Percentiles rank a stretch among this genome's conserved stretches.
These are phyloP conservation scores for Crithidia mellificae DNA, from an alignment of 208 protist genomes.

Conservation along the genomic window DNA sequence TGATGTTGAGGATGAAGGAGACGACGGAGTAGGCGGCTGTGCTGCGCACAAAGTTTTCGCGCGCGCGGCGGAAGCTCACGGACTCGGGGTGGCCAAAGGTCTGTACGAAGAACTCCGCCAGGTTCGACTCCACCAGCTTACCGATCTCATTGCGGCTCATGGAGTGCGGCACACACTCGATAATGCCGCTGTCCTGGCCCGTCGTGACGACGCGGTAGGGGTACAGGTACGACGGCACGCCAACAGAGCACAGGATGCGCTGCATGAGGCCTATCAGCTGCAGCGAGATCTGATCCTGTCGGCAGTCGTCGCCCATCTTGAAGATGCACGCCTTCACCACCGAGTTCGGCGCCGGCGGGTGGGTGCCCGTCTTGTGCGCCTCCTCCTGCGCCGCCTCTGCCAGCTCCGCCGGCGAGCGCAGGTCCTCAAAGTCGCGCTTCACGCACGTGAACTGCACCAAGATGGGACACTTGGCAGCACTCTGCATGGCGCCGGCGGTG, in stretches of 20 bases:
- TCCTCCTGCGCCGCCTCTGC: conserved; percentile 29
- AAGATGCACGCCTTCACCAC: conserved; percentile 91
- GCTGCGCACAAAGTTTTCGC: conserved; percentile 92
- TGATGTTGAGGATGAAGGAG: conserved; percentile 95
- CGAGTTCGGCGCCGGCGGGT: conserved; percentile 5
- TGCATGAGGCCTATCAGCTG: conserved; percentile 92
- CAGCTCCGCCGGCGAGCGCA: conserved; percentile 25
- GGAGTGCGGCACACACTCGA: conserved; percentile 91
- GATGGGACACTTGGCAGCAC: conserved; percentile 91
- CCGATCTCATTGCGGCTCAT: conserved; percentile 91
- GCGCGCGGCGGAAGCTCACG: conserved; percentile 78
- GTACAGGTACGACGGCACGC: conserved; percentile 87
- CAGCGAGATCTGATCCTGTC: conserved; percentile 93
- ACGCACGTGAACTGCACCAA: conserved; percentile 87
- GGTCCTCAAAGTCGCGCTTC: conserved; percentile 45
- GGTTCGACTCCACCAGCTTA: conserved; percentile 85
- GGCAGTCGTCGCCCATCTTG: conserved; percentile 95
- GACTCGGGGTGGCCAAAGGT: conserved; percentile 90
- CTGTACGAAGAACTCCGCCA: conserved; percentile 91
- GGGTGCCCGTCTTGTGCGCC: conserved; percentile 2
- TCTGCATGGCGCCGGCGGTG: conserved; percentile 86
- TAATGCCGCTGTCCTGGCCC: conserved; percentile 85
- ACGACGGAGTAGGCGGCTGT: conserved; percentile 93
- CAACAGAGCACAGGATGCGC: conserved; percentile 80
- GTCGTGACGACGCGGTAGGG: conserved; percentile 94